These are phyloP conservation scores for Pilasporangium apinafurcum DNA, from an alignment of 352 stramenopile genomes.

Conservation along the genomic window DNA sequence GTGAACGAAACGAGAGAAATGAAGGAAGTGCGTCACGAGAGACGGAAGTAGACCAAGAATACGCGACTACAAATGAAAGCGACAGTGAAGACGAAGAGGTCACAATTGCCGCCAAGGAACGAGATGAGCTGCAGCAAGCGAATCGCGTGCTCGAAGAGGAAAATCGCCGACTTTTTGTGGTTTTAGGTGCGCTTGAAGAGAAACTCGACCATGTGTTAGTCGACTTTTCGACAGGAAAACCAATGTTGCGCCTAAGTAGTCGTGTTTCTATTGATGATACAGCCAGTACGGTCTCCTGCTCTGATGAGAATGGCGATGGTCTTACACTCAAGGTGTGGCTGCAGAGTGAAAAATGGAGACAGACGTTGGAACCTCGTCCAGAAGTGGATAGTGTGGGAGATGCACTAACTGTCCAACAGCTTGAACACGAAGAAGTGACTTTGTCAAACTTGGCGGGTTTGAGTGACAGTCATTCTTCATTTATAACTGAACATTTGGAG, in stretches of 20 bases:
- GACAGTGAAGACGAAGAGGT: conserved; percentile 17
- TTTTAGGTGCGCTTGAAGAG: conserved; percentile 34
- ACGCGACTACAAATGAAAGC: conserved; percentile 15
- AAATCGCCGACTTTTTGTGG: conserved; percentile 41
- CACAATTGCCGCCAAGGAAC: conserved; percentile 3
- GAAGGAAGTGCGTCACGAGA: conserved; percentile 10
- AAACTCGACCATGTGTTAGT: conserved; percentile 42
- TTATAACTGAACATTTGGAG: too few relatives aligned
- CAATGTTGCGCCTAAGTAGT: conserved; percentile 22
- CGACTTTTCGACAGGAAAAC: conserved; percentile 25
- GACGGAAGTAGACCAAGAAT: conserved; percentile 11
- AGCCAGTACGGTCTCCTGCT: not conserved
- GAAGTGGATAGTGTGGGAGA: too few relatives aligned
- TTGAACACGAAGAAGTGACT: too few relatives aligned
- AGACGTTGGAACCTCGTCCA: conserved; percentile 17
- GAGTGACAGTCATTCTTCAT: too few relatives aligned
- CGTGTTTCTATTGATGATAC: not conserved
- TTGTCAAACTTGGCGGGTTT: too few relatives aligned
- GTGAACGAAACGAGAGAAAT: not conserved
- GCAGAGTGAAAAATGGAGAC: conserved; percentile 37
- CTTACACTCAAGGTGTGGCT: conserved; percentile 53
- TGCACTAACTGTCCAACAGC: too few relatives aligned
- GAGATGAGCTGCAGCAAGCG: conserved; percentile 24
- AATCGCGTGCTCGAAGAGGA: conserved; percentile 36
- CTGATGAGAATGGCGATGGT: conserved; percentile 1